A percentile compares a stretch with the other conserved stretches of the same genome.
phyloP scores from a whole-genome alignment of 345 rosid species.

The Luvunga scandens region DNA sequence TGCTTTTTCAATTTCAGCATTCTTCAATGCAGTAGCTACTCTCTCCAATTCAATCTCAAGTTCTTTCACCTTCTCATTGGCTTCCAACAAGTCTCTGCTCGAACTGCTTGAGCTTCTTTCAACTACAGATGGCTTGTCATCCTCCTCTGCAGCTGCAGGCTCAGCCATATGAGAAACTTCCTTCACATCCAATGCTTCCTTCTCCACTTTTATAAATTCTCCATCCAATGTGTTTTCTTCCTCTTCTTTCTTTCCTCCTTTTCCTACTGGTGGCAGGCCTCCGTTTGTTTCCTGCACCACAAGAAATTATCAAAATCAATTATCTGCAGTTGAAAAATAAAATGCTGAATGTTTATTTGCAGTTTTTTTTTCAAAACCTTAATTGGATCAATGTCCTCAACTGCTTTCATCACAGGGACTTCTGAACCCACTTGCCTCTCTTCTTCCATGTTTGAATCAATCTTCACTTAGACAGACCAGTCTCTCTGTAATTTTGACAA shows the following conservation, averaged over 20 bases:
- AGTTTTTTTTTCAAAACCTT: slow-evolving; percentile 37
- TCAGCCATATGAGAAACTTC: slow-evolving; percentile 38
- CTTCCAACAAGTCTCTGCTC: slow-evolving; percentile 69
- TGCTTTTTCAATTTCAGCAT: slow-evolving; percentile 64
- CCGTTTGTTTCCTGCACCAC: slow-evolving; percentile 50
- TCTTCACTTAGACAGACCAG: neutral
- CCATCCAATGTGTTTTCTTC: slow-evolving; percentile 72
- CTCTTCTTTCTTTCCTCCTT: slow-evolving; percentile 65
- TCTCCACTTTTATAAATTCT: slow-evolving; percentile 93
- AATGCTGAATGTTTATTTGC: neutral
- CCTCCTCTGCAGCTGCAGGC: slow-evolving; percentile 26
- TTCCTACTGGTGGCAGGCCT: slow-evolving; percentile 39
- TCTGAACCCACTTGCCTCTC: slow-evolving; percentile 47
- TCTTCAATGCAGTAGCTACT: slow-evolving; percentile 59
- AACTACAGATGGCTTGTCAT: slow-evolving; percentile 21
- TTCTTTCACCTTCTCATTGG: slow-evolving; percentile 79
- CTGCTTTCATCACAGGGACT: slow-evolving; percentile 47
- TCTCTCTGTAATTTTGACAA: slow-evolving; percentile 20
- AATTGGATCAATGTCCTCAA: slow-evolving; percentile 34
- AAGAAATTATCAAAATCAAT: slow-evolving; percentile 14
- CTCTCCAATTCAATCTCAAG: slow-evolving; percentile 77
- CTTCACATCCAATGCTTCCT: slow-evolving; percentile 65
- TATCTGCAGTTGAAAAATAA: neutral
- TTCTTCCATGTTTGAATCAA: slow-evolving; percentile 53
- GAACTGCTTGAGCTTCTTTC: slow-evolving; percentile 59